Percentiles rank a stretch among this genome's conserved stretches.
phyloP scores from a whole-genome alignment of 306 rosid species.

The Prunus persica region DNA sequence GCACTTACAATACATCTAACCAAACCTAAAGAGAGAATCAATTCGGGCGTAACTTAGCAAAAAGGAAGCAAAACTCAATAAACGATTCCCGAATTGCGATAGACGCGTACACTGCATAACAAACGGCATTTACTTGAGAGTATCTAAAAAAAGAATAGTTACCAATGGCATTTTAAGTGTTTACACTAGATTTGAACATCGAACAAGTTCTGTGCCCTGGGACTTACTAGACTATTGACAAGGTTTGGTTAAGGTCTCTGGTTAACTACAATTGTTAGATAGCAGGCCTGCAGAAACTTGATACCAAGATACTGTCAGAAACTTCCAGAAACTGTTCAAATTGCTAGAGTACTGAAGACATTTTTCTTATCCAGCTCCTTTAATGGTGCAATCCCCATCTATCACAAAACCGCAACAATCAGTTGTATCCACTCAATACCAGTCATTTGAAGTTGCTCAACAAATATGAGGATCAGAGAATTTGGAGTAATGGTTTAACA shows the following conservation, averaged over 20 bases:
- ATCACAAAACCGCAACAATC: background rate
- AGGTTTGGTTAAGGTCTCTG: background rate
- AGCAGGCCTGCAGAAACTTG: background rate
- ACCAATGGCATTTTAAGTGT: background rate
- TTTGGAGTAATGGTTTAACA: background rate
- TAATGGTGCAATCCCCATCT: background rate
- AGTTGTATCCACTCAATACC: background rate
- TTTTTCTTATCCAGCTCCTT: no score
- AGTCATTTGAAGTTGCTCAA: constrained; percentile 16
- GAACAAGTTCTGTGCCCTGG: background rate
- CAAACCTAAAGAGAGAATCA: background rate
- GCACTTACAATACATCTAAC: background rate
- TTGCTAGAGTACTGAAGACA: background rate
- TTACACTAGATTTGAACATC: background rate
- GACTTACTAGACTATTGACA: background rate
- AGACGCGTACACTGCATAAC: background rate
- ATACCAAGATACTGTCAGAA: background rate
- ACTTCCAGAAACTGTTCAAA: background rate
- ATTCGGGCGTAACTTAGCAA: background rate
- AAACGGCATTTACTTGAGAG: background rate
- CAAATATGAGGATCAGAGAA: background rate
- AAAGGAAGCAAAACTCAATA: background rate
- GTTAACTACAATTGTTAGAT: background rate
- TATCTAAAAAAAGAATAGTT: no score
- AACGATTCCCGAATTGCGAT: background rate